These are phyloP conservation scores for Sporobolomyces pararoseus DNA, from an alignment of 768 basidiomycete species.

Conservation along the genomic window DNA sequence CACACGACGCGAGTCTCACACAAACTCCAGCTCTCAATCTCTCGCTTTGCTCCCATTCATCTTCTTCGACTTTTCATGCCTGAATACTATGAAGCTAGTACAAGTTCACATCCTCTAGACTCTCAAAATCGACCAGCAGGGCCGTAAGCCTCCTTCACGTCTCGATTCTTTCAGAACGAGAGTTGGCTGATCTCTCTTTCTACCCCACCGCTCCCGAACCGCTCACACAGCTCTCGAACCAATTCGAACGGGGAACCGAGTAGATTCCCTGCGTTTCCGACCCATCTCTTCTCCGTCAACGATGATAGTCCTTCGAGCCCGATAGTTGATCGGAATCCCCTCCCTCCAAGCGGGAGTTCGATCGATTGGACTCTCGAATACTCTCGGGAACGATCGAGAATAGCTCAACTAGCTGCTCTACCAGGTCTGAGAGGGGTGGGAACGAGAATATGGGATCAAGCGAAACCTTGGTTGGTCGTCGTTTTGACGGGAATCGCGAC, in stretches of 20 bases:
- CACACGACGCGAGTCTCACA: too few species aligned
- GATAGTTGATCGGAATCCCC: not conserved
- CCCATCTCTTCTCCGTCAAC: constrained; percentile 2
- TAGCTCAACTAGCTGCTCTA: not conserved
- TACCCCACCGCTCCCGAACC: not conserved
- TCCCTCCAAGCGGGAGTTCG: constrained; percentile 18
- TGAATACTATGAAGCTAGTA: not conserved
- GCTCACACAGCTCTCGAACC: not conserved
- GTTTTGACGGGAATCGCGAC: constrained; percentile 40
- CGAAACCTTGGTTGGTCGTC: constrained; percentile 39
- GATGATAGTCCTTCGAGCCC: not conserved
- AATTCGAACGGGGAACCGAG: not conserved
- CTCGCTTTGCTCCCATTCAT: not conserved
- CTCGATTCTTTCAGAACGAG: too few species aligned
- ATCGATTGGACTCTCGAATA: constrained; percentile 38
- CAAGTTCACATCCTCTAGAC: constrained; percentile 4
- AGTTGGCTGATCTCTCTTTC: constrained; percentile 2
- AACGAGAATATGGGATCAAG: constrained; percentile 21
- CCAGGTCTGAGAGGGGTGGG: constrained; percentile 15
- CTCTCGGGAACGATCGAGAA: constrained; percentile 11
- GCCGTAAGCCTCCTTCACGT: not conserved
- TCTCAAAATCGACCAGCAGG: too few species aligned
- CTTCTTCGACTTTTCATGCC: not conserved
- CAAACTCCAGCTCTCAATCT: not conserved
- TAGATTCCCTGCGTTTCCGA: constrained; percentile 15